Evolutionary conservation across 768 basidiomycete genomes (phyloP).

Genomic region (Suillus clintonianus): DNA sequence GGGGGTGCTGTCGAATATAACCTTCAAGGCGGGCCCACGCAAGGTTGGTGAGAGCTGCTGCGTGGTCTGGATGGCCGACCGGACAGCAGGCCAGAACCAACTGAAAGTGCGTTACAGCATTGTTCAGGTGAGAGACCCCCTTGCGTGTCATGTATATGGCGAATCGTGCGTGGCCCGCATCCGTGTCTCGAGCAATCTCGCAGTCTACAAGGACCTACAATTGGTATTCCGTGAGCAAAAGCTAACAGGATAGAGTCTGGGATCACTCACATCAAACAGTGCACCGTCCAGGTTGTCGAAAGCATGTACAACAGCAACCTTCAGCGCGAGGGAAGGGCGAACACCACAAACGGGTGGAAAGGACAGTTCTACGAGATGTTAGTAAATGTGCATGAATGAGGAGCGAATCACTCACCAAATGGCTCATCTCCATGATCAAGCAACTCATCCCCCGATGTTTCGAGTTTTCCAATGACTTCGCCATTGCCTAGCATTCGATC

Average conservation of each 20-base stretch:
- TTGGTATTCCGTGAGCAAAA: neutral
- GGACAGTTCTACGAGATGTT: neutral
- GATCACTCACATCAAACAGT: neutral
- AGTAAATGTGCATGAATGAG: neutral
- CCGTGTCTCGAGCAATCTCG: neutral
- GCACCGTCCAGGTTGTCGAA: neutral
- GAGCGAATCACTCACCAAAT: neutral
- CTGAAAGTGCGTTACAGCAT: neutral
- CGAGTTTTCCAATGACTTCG: neutral
- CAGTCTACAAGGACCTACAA: neutral
- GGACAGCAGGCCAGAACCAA: neutral
- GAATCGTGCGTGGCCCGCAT: neutral
- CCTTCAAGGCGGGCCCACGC: slow-evolving; percentile 1
- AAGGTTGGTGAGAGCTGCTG: slow-evolving; percentile 1
- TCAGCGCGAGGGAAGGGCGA: no score
- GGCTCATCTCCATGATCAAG: neutral
- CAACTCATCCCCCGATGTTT: neutral
- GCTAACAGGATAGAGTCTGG: neutral
- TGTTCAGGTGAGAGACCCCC: neutral
- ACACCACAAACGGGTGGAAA: neutral
- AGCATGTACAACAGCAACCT: neutral
- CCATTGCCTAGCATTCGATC: neutral
- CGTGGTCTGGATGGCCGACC: neutral
- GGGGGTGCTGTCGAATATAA: neutral
- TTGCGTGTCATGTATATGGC: neutral